A percentile compares a stretch with the other conserved stretches of the same genome.
These are phyloP conservation scores for Cryptococcus amylolentus DNA, from an alignment of 1,284 basidiomycete species.

Conservation along the genomic window DNA sequence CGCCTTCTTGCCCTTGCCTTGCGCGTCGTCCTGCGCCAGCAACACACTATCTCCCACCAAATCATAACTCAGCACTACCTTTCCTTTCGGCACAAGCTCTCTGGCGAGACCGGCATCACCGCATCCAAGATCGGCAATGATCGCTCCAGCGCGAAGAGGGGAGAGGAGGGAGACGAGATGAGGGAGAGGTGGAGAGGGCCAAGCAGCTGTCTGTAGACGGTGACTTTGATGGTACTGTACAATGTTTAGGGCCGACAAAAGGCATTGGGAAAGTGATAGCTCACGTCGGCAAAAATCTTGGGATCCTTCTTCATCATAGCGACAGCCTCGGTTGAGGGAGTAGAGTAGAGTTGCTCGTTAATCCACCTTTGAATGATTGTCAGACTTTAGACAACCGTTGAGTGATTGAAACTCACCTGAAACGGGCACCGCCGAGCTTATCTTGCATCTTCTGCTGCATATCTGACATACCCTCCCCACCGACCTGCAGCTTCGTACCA, in stretches of 20 bases:
- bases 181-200: slow-evolving; percentile 85
- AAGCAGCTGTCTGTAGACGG: slow-evolving; percentile 78
- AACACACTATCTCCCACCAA: slow-evolving; percentile 61
- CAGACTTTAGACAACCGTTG: neutral
- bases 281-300: slow-evolving; percentile 69
- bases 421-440: slow-evolving; percentile 75
- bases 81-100: slow-evolving; percentile 60
- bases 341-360: slow-evolving; percentile 84
- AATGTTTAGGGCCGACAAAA: slow-evolving; percentile 8
- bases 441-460: slow-evolving; percentile 72
- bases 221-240: slow-evolving; percentile 84
- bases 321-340: slow-evolving; percentile 67
- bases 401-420: slow-evolving; percentile 58
- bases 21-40: slow-evolving; percentile 1
- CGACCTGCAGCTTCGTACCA: slow-evolving; percentile 9
- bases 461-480: slow-evolving; percentile 56
- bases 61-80: slow-evolving; percentile 74
- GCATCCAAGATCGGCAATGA: slow-evolving; percentile 92
- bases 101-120: slow-evolving; percentile 88
- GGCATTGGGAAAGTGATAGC: slow-evolving; percentile 19
- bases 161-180: slow-evolving; percentile 63
- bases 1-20: slow-evolving; percentile 50
- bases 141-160: slow-evolving; percentile 60
- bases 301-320: slow-evolving; percentile 78
- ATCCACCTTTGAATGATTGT: slow-evolving; percentile 59